Evolutionary conservation across 2,329 filamentous ascomycete genomes (phyloP), one percentile per base, ranked within the genome.

Genomic region (Aspergillus alliaceus): DNA sequence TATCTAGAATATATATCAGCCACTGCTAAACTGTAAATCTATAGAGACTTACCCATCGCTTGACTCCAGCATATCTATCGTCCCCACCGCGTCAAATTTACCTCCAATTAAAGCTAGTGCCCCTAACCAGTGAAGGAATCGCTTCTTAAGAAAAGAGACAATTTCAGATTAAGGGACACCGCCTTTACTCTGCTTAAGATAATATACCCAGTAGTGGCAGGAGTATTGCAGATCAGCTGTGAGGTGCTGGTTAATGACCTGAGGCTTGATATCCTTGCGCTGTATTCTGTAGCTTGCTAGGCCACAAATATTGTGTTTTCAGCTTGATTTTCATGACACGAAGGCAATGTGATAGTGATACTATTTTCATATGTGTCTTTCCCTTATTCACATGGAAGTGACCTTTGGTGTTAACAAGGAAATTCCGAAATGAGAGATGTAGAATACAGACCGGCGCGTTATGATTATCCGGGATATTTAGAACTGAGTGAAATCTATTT

Each of bases 381-480:
- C 49, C 22, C 59, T 72, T 64, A 47, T 77, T 55, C 54, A 72
- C 65, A 61, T 65, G 62, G 64, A 72, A 69, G 31, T 54, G 49
- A 61, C 59, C 68, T 39, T 58, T 24, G 11, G 48, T 31, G 34
- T 63, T 51, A 39, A 71, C 57, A 8, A 72, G 65, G 46, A 66
- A 72, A 58, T 73, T 66, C 51, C 64, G 66, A 47, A 72, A 73
- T 39, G 68, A 72, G 50, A 64, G 57, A 54, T 70, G 66, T 22
- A 68, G 52, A 2, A 68, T 53, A 14, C 59, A 46, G 15, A 66
- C 32, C 6, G 64, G 60, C n/a, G 14, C 22, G 18, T 57, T 27
- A 4, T 7, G 22, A 12, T 61, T 34, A 3, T 52, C 24, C 0
- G 65, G 64, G 3, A 69, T 51, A 15, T 34, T 53, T 1, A 69